Base-by-base conservation (phyloP, 2,329 filamentous ascomycete genomes). In the Colletotrichum tofieldiae region DNA sequence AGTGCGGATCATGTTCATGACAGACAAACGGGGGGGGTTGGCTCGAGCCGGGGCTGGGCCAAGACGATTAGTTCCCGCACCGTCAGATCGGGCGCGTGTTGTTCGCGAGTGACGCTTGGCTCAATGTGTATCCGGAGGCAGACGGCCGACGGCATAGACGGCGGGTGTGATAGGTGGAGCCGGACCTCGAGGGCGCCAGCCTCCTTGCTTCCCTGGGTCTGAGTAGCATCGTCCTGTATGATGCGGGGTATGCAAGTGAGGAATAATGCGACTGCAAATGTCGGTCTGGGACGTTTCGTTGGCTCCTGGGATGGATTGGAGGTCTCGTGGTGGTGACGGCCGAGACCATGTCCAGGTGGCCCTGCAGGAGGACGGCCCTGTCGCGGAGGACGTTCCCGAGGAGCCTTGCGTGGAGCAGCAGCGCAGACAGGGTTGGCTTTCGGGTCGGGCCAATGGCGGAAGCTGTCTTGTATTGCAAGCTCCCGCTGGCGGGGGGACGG, bases 51-150 rank as follows among this genome's bases (percentile, higher is more conserved):
- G 23, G 26, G 52, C 66, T 69, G 65, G 55, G 35, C 65, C 58
- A 63, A 69, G 65, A 59, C 52, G 35, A 32, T 54, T 49, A 55
- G 58, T 59, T 72, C 59, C 65, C 65, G 59, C 67, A 58, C 39
- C 37, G 45, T 64, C 43, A 52, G 65, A 64, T 72, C 52, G 58
- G 45, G 51, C 52, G 58, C 64, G 56, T 20, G 41, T 52, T 72
- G 7, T 32, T 68, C 37, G 51, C 52, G 45, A 16, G 35, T 37
- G 52, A 63, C 69, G 65, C 69, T 72, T 72, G 45, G 52, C 69
- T 72, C 69, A n/a, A 72, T 72, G 59, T 29, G 69, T 69, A 39
- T 41, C 61, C 69, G 69, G 69, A 72, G 54, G 69, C 43, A 72
- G 65, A 64, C 58, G 69, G 65, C 69, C 69, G 69, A 72, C 65